A percentile compares a stretch with the other conserved stretches of the same genome.
These are phyloP conservation scores for Sanghuangporus baumii DNA, from an alignment of 1,284 basidiomycete genomes.

Conservation along the genomic window DNA sequence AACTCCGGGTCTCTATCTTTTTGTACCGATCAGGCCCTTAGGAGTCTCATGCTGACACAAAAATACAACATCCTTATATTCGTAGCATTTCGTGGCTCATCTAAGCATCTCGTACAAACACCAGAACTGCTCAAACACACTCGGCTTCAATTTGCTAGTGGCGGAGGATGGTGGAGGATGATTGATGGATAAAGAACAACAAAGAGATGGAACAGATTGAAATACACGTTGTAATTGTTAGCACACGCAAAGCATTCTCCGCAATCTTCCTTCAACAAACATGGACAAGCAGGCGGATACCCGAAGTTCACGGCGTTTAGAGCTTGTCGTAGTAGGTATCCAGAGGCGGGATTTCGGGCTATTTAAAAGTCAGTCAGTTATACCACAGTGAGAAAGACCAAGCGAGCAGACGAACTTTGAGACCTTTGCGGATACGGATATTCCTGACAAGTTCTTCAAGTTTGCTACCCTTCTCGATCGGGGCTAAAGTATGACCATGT, in stretches of 20 bases:
- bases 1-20: too few species aligned
- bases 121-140: too few species aligned
- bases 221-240: background rate
- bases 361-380: constrained; percentile 11
- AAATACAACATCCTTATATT: too few species aligned
- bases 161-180: background rate
- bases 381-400: constrained; percentile 11
- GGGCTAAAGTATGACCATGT: constrained; percentile 37
- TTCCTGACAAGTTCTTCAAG: constrained; percentile 77
- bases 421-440: constrained; percentile 91
- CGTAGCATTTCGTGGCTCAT: too few species aligned
- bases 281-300: background rate
- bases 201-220: background rate
- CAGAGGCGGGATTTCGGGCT: constrained; percentile 82
- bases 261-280: background rate
- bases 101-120: too few species aligned
- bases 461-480: constrained; percentile 85
- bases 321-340: constrained; percentile 92
- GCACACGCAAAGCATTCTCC: background rate
- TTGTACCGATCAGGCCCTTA: too few species aligned
- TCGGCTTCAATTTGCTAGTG: too few species aligned
- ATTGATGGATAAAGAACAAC: background rate
- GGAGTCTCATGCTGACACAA: too few species aligned
- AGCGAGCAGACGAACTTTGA: constrained; percentile 54
- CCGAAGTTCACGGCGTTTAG: constrained; percentile 22